Conservation (phyloP, 2,329 filamentous ascomycete genomes). For the Penicillium sp. region DNA sequence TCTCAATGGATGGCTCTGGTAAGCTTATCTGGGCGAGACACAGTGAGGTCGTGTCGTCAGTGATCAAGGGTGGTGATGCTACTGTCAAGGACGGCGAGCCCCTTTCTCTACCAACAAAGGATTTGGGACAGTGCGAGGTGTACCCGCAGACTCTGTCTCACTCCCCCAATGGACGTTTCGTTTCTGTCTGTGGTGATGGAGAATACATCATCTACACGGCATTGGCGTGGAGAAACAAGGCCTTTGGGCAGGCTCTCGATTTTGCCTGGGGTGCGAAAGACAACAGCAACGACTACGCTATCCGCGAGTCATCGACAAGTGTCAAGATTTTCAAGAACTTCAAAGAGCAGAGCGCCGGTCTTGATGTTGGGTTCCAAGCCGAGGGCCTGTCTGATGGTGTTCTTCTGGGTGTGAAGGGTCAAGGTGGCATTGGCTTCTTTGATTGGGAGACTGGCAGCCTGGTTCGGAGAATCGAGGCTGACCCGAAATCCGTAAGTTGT, state of each 20-base stretch:
- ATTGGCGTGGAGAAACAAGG: slow-evolving; percentile 94
- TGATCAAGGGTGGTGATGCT: slow-evolving; percentile 88
- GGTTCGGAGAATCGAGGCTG: slow-evolving; percentile 85
- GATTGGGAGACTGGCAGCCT: slow-evolving; percentile 91
- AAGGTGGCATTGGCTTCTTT: slow-evolving; percentile 92
- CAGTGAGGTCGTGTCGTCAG: slow-evolving; percentile 89
- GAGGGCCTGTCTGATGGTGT: slow-evolving; percentile 88
- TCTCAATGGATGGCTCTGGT: slow-evolving; percentile 94
- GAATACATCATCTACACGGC: slow-evolving; percentile 99
- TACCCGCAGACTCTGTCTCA: slow-evolving; percentile 93
- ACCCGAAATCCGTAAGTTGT: slow-evolving; percentile 58
- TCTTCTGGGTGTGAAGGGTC: slow-evolving; percentile 88
- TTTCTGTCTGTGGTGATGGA: slow-evolving; percentile 88
- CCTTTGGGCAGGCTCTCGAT: slow-evolving; percentile 90
- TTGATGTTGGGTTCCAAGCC: slow-evolving; percentile 93
- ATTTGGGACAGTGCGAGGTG: slow-evolving; percentile 92
- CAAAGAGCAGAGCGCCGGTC: slow-evolving; percentile 80
- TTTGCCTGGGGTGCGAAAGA: slow-evolving; percentile 98
- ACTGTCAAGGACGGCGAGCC: slow-evolving; percentile 84
- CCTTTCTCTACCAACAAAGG: slow-evolving; percentile 84
- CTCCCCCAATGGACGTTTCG: slow-evolving; percentile 91
- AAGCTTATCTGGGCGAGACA: slow-evolving; percentile 96
- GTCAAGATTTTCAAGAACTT: slow-evolving; percentile 99
- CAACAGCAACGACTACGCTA: slow-evolving; percentile 97
- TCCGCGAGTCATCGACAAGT: slow-evolving; percentile 88